These are phyloP conservation scores for Nannochloropsis gaditana DNA, from an alignment of 108 stramenopile genomes.

Conservation along the genomic window DNA sequence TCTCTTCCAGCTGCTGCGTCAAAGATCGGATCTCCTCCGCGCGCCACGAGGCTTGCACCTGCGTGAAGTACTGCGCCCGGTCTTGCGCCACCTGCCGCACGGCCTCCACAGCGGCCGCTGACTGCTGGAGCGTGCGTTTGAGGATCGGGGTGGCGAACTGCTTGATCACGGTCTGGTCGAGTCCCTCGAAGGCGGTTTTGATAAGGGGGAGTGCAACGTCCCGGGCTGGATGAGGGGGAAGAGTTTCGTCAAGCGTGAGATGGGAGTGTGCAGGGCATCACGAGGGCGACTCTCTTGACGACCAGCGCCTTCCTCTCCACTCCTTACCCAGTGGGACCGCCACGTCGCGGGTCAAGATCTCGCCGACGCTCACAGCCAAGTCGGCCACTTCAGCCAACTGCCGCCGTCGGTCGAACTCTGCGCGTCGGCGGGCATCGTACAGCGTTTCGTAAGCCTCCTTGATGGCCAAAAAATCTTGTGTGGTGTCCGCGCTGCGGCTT, in stretches of 20 bases:
- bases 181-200: neutral
- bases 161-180: neutral
- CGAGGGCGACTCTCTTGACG: neutral
- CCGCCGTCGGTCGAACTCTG: slow-evolving; percentile 8
- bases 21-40: neutral
- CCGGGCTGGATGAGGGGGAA: neutral
- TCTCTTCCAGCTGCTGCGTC: neutral
- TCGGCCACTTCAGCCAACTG: slow-evolving; percentile 12
- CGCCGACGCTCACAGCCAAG: neutral
- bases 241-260: neutral
- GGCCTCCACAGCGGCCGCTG: neutral
- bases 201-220: neutral
- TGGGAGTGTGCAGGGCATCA: too few species aligned
- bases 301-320: neutral
- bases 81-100: neutral
- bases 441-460: slow-evolving; percentile 12
- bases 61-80: slow-evolving; percentile 1
- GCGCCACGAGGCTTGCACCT: slow-evolving; percentile 1
- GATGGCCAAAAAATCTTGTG: neutral
- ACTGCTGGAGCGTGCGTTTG: neutral
- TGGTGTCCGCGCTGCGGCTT: neutral
- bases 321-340: slow-evolving; percentile 5
- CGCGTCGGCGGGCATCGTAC: neutral
- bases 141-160: neutral
- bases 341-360: neutral